Conservation (phyloP, 768 basidiomycete species). For the Lepiota brunneoincarnata region DNA sequence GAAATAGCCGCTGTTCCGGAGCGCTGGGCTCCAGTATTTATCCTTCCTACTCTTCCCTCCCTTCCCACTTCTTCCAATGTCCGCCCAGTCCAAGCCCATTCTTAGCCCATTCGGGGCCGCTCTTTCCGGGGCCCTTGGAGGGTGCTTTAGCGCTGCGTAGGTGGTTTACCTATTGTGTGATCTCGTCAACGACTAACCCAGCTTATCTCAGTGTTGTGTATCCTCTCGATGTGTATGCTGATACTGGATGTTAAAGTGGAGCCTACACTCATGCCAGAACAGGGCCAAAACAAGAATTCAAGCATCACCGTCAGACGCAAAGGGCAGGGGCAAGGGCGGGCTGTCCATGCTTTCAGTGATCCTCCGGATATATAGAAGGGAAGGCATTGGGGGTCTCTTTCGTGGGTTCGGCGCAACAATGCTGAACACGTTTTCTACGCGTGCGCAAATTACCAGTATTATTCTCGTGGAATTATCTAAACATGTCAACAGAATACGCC, state of each 20-base stretch:
- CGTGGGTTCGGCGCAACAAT: conserved; percentile 94
- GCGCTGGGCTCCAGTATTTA: conserved; percentile 17
- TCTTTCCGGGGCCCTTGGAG: conserved; percentile 89
- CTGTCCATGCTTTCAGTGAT: conserved; percentile 65
- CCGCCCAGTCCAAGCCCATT: conserved; percentile 54
- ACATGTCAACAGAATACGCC: conserved; percentile 73
- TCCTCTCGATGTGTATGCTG: conserved; percentile 86
- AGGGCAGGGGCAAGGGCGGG: conserved; percentile 51
- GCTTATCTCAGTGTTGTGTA: conserved; percentile 71
- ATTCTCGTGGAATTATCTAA: conserved; percentile 7
- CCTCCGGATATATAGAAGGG: conserved; percentile 68
- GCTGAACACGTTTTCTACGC: conserved; percentile 98
- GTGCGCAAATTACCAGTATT: conserved; percentile 44
- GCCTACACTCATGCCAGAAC: conserved; percentile 8
- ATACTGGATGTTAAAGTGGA: not conserved
- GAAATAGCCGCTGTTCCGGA: conserved; percentile 20
- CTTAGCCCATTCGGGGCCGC: conserved; percentile 89
- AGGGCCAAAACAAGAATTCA: conserved; percentile 97
- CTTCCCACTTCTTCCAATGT: conserved; percentile 32
- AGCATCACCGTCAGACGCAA: conserved; percentile 52
- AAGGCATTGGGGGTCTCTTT: conserved; percentile 83
- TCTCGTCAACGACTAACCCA: conserved; percentile 1
- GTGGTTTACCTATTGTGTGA: conserved; percentile 27
- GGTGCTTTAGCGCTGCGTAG: conserved; percentile 90
- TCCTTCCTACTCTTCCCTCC: conserved; percentile 10